Evolutionary conservation across 2,329 filamentous ascomycete genomes (phyloP).

Genomic region (Apiospora sp.): DNA sequence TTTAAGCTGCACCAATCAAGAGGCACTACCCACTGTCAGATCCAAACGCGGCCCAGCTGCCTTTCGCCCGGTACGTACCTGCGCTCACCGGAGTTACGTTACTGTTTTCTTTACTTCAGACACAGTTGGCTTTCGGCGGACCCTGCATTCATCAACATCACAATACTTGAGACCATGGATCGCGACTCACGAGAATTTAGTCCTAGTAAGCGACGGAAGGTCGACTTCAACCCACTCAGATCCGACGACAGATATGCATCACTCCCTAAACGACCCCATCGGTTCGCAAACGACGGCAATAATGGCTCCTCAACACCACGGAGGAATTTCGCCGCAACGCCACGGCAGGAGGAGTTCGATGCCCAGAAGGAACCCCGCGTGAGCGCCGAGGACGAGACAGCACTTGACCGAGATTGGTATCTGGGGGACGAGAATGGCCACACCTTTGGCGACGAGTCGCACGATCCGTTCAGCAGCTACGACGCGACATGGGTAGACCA

Average conservation of each 20-base stretch:
- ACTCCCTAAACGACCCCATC: slow-evolving; percentile 52
- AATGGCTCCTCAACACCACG: slow-evolving; percentile 31
- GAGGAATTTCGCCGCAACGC: slow-evolving; percentile 46
- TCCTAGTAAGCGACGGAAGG: slow-evolving; percentile 67
- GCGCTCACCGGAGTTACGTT: slow-evolving; percentile 1
- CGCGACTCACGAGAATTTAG: slow-evolving; percentile 48
- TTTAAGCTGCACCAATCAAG: background rate
- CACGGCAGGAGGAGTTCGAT: slow-evolving; percentile 66
- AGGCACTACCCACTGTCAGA: background rate
- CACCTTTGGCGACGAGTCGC: slow-evolving; percentile 88
- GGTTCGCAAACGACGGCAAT: slow-evolving; percentile 26
- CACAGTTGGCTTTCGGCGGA: background rate
- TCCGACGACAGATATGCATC: slow-evolving; percentile 63
- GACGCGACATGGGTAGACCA: slow-evolving; percentile 75
- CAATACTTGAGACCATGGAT: slow-evolving; percentile 37
- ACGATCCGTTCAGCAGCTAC: slow-evolving; percentile 87
- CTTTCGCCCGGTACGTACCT: background rate
- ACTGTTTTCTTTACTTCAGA: slow-evolving; percentile 7
- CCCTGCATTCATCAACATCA: background rate
- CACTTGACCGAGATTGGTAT: slow-evolving; percentile 93
- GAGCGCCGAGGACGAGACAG: slow-evolving; percentile 73
- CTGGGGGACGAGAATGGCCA: slow-evolving; percentile 84
- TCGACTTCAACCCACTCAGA: slow-evolving; percentile 65
- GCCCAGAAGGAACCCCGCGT: slow-evolving; percentile 64
- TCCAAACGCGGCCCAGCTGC: background rate